Percentiles rank a stretch among this genome's conserved stretches.
Conservation (phyloP, 2,329 filamentous ascomycete species). For the Alternaria incomplexa region DNA sequence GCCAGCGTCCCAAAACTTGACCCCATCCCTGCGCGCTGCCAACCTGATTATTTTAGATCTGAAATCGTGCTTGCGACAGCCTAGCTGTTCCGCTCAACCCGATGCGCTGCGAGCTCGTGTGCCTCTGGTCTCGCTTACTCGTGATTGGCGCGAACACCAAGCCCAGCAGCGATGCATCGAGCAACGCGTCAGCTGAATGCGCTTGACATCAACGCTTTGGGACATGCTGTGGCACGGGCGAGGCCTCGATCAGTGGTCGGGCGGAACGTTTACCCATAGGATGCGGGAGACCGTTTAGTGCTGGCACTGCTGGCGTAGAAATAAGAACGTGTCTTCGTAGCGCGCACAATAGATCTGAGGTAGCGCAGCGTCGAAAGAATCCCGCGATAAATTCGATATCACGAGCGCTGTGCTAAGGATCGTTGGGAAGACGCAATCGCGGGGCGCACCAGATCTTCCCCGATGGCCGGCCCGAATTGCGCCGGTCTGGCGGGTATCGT, state of each 20-base stretch:
- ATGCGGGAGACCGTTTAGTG: background rate
- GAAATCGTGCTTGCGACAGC: background rate
- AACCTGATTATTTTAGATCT: background rate
- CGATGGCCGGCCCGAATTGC: constrained; percentile 12
- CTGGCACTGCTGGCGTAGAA: background rate
- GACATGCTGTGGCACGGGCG: background rate
- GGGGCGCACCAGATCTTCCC: constrained; percentile 9
- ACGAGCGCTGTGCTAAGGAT: constrained; percentile 15
- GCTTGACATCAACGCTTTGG: constrained; percentile 11
- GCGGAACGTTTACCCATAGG: background rate
- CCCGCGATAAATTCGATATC: background rate
- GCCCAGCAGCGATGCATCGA: background rate
- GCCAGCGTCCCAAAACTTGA: constrained; percentile 40
- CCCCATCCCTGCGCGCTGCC: constrained; percentile 31
- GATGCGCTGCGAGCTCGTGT: constrained; percentile 8
- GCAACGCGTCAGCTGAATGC: constrained; percentile 7
- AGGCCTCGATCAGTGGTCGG: background rate
- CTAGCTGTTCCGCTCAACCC: background rate
- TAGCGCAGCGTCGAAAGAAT: background rate
- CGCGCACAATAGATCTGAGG: background rate
- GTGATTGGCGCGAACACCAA: constrained; percentile 5
- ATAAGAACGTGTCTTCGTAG: background rate
- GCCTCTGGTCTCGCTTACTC: background rate
- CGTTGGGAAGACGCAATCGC: constrained; percentile 15
- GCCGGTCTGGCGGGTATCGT: background rate